Evolutionary conservation across 2,329 filamentous ascomycete species (phyloP).

Genomic region (Bipolaris bicolor): DNA sequence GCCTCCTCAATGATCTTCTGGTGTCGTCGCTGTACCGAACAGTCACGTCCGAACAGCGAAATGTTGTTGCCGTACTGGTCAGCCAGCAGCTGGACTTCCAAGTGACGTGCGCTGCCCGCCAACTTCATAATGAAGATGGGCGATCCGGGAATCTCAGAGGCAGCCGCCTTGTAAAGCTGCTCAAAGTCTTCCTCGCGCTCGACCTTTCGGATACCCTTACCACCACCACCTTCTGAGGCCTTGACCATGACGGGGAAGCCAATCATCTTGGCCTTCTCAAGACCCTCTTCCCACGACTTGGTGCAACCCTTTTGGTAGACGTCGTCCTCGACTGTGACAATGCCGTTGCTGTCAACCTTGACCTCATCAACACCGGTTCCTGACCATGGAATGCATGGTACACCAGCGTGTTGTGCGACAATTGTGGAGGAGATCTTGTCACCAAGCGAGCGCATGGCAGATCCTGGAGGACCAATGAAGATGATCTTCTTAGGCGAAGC

Average conservation of each 20-base stretch:
- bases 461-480: constrained; percentile 97
- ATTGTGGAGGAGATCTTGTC: constrained; percentile 99
- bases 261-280: constrained; percentile 84
- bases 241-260: constrained; percentile 99
- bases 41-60: constrained; percentile 97
- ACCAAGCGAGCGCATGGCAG: constrained; percentile 97
- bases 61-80: constrained; percentile 99
- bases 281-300: constrained; percentile 84
- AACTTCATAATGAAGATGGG: constrained; percentile 99
- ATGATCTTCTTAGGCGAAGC: constrained; percentile 98
- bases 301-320: constrained; percentile 92
- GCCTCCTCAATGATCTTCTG: constrained; percentile 99
- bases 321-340: constrained; percentile 88
- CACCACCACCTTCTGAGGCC: constrained; percentile 98
- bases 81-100: constrained; percentile 95
- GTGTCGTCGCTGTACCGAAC: constrained; percentile 95
- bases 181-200: constrained; percentile 83
- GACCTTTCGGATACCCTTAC: constrained; percentile 98
- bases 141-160: constrained; percentile 95
- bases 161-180: constrained; percentile 89
- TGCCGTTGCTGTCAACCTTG: constrained; percentile 76
- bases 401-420: constrained; percentile 93
- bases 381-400: constrained; percentile 99
- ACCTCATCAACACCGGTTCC: constrained; percentile 89
- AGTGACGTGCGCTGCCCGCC: constrained; percentile 91